Base-by-base conservation (phyloP, 169 alveolate species). In the Plasmodium relictum region DNA sequence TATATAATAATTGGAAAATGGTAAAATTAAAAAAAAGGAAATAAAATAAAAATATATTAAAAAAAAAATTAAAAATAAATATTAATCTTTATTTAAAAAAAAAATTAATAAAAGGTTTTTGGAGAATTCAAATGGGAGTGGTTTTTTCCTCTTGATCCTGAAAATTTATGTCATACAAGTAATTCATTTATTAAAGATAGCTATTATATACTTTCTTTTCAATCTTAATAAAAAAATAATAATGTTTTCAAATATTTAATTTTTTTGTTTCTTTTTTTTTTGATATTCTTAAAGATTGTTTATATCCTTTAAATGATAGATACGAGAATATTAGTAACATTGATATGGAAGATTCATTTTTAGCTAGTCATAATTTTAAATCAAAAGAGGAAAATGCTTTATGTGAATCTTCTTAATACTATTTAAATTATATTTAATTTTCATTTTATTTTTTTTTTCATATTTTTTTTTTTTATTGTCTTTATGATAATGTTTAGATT, bases 41-140 rank as follows among this genome's bases (percentile, higher is more conserved):
- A 71, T 6, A 18, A n/a, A 9, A 71, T 22, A 71, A 22, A 48
- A 44, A 22, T 10, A 37, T 3, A 22, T 70, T n/a, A n/a, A 31
- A 31, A 44, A 31, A 65, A 22, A 65, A 50, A 68, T 26, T 10
- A 20, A 6, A 24, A 9, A 58, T 59, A 52, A 41, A 5, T 41
- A 52, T 59, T 3, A 24, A 31, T 31, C 1, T 61, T 72, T 3
- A 31, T 31, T 39, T 39, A 9, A 9, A 56, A 16, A 10, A 56
- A 56, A 65, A 50, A 20, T 56, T 22, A n/a, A 31, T 26, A 10
- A 37, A 54, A 76, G 89, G 89, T 76, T 12, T 76, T 76, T 76
- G 89, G 74, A 7, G 74, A 44, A 63, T 76, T 76, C 68, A 62
- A 63, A 58, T 76, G 89, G 89, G 62, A 76, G 44, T 76, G 89